Conservation (phyloP, 768 basidiomycete species). For the Guyanaporus albipodus region DNA sequence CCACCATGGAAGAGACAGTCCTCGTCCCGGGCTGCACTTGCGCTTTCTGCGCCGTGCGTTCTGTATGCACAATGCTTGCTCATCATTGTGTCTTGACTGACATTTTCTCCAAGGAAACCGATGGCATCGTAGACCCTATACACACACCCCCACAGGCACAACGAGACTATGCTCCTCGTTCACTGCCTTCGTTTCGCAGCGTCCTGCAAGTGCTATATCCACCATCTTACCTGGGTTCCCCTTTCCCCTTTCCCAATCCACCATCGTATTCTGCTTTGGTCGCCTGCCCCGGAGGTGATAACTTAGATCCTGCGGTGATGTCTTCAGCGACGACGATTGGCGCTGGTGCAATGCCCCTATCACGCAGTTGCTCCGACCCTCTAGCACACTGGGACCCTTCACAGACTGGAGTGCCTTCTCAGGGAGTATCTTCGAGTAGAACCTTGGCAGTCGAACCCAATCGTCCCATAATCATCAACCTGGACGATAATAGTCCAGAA, state of each 20-base stretch:
- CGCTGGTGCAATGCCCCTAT: neutral
- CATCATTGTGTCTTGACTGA: constrained; percentile 3
- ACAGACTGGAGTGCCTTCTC: constrained; percentile 16
- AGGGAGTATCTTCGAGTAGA: neutral
- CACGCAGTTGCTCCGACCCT: neutral
- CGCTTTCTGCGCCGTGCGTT: neutral
- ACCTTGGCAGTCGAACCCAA: neutral
- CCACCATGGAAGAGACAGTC: neutral
- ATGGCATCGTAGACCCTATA: neutral
- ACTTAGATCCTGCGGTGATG: neutral
- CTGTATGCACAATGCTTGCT: constrained; percentile 2
- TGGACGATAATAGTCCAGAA: neutral
- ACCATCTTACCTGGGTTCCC: constrained; percentile 12
- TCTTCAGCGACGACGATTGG: neutral
- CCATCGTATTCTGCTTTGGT: constrained; percentile 17
- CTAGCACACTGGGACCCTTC: constrained; percentile 12
- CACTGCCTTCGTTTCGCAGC: constrained; percentile 19
- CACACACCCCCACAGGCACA: neutral
- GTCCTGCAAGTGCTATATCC: constrained; percentile 29
- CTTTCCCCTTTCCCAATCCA: constrained; percentile 11
- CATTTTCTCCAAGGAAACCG: constrained; percentile 3
- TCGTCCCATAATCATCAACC: neutral
- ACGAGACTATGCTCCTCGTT: neutral
- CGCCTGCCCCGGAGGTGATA: neutral
- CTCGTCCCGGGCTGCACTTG: neutral